Evolutionary conservation across 192 early-diverging fungal genomes (phyloP), one percentile per base, ranked within the genome.

Genomic region (Backusella macrospora): DNA sequence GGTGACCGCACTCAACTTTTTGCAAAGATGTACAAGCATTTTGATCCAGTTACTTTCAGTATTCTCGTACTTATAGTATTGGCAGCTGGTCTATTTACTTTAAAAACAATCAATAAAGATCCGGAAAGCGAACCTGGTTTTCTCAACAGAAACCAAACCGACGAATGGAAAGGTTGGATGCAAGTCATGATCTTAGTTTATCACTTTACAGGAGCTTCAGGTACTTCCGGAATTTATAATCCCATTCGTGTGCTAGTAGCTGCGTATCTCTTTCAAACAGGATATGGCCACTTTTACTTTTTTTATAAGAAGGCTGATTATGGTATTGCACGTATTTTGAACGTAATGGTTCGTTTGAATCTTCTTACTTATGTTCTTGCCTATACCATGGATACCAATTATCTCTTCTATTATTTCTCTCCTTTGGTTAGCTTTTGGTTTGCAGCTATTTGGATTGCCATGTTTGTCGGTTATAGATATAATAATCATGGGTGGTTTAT

Each of bases 101-200:
- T 84, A 14, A 83, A 83, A 5, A 76, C 49, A 10, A 85, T 82
- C 9, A 76, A 65, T 10, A 78, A 78, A 67, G 86, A 84, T 44
- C 73, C 73, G 15, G 43, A 52, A 6, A 79, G 65, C 12, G 83
- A 84, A 73, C 64, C 74, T 6, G 83, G 82, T 9, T 94, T 94
- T 70, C 73, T 94, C 65, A 90, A 87, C 75, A 87, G 93, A 39
- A 84, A 90, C 62, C 91, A 93, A 77, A 94, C 93, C 5, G 92
- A 94, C 68, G 93, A 94, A 78, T 94, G 93, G 93, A 92, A 92
- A 76, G 93, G 93, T 2, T 94, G 93, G 93, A 94, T 94, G 93
- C 93, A 94, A 82, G 72, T 93, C 5, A 70, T 86, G 29, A 88
- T 91, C 46, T 76, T 92, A 26, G 78, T 89, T 14, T 94, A 94